Base-by-base conservation (phyloP, 1,284 basidiomycete genomes). In the Inonotus obliquus region DNA sequence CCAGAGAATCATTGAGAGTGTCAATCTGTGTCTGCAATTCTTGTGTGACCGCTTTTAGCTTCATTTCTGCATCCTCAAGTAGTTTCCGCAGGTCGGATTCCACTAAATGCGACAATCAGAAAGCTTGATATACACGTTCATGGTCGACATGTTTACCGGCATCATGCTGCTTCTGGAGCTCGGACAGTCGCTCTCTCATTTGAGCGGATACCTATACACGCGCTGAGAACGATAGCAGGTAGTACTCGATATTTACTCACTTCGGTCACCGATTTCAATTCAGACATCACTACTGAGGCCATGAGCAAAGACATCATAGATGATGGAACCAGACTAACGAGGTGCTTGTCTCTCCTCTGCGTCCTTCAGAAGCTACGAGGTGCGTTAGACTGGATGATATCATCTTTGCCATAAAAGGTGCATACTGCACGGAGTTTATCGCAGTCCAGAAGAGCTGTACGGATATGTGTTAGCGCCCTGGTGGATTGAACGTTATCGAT, bases 391-490 rank as follows among this genome's bases (percentile, higher is more conserved):
- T n/a, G n/a, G n/a, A n/a, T n/a, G n/a, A n/a, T n/a, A n/a, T n/a
- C n/a, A n/a, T n/a, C n/a, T n/a, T 39, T 10, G 38, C n/a, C 2
- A 13, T 11, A 2, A 11, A n/a, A 9, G 11, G 2, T 41, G 29
- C 60, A 7, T 41, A 61, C 60, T 5, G n/a, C 11, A 11, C 48
- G 54, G 21, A 61, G 45, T 19, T 57, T 32, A 25, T 61, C 54
- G 45, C 37, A 35, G 10, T 61, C 60, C 45, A 41, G 11, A 21
- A 57, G 38, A 41, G 54, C 60, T 61, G 23, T 17, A n/a, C 13
- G 9, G 3, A 29, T 13, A 27, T n/a, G 49, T 11, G 11, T 17
- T 19, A 9, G 49, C 6, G 13, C 1, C 10, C 10, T 25, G 7
- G 25, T 14, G 19, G 2, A 11, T 27, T 51, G 25, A 11, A 51